Evolutionary conservation across 176 grass and related monocot species (phyloP).

Genomic region (Dendrocalamus sinicus): DNA sequence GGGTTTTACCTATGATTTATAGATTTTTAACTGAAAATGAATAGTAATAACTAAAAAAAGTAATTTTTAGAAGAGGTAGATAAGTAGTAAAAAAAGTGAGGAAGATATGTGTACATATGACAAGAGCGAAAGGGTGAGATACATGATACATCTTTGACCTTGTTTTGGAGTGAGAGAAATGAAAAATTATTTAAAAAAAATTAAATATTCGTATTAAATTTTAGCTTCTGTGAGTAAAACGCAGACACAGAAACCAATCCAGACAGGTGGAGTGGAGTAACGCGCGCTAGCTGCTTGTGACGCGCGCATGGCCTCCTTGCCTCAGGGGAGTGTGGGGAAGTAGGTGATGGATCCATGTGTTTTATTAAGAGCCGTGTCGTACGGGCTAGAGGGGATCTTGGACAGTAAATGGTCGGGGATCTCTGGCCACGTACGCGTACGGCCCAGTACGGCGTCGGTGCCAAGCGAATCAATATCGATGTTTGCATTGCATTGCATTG

Average conservation of each 20-base stretch:
- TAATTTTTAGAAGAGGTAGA: too few species aligned
- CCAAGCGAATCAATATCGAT: background rate
- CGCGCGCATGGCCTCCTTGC: background rate
- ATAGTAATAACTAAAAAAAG: too few species aligned
- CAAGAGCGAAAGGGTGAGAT: too few species aligned
- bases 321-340: background rate
- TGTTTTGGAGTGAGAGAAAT: too few species aligned
- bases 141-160: fast-evolving
- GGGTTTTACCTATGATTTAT: too few species aligned
- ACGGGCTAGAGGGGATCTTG: conserved; percentile 17
- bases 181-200: too few species aligned
- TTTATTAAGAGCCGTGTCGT: conserved; percentile 2
- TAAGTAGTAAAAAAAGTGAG: too few species aligned
- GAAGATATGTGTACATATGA: too few species aligned
- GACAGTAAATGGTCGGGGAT: background rate
- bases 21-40: too few species aligned
- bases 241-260: too few species aligned
- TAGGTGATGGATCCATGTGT: background rate
- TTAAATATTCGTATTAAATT: fast-evolving
- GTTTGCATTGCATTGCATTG: background rate
- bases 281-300: background rate
- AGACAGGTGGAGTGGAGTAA: background rate
- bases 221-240: too few species aligned
- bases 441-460: background rate
- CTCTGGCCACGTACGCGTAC: background rate